Base-by-base conservation (phyloP, 257 asterid species). In the Verbena officinalis region DNA sequence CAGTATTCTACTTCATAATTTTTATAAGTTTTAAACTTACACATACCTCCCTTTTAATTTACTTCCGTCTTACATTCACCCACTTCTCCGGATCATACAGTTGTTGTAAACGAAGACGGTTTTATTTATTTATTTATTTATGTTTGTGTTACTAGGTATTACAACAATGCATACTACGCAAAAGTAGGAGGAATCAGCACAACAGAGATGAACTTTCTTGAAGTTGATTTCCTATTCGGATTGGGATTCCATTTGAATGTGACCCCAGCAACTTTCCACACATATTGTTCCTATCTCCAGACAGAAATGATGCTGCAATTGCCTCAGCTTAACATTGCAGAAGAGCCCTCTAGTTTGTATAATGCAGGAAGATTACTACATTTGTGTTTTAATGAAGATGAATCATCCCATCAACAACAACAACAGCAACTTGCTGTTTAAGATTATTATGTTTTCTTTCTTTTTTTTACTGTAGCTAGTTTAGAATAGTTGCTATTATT, bases 101-200 rank as follows among this genome's bases (percentile, higher is more conserved):
- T 2, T 36, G 40, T 36, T 9, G 10, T 36, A 4, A 36, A 2
- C 8, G 36, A 30, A 36, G 8, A 4, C 40, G 7, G 7, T 27
- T 5, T 27, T 27, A 5, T 3, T 36, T 3, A 12, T 42, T 3
- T 54, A 4, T 52, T 9, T 12, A 45, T 12, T 50, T 20, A 45
- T 45, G 23, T 14, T 19, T 39, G 13, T 84, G n/a, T n/a, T n/a
- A n/a, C n/a, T n/a, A 91, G 98, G 84, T 91, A 89, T 73, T 91
- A 89, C 84, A 91, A 85, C 72, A 91, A 91, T 79, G 98, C 96
- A 56, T 86, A 87, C 68, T 91, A 84, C 79, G 98, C 98, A n/a
- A 86, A 88, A 72, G 95, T 91, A 5, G 98, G 98, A 69, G 98
- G 98, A 57, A 91, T 91, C 67, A 89, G 96, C 95, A 87, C 88